Base-by-base conservation (phyloP, 176 grass and related monocot species). In the Poa annua region DNA sequence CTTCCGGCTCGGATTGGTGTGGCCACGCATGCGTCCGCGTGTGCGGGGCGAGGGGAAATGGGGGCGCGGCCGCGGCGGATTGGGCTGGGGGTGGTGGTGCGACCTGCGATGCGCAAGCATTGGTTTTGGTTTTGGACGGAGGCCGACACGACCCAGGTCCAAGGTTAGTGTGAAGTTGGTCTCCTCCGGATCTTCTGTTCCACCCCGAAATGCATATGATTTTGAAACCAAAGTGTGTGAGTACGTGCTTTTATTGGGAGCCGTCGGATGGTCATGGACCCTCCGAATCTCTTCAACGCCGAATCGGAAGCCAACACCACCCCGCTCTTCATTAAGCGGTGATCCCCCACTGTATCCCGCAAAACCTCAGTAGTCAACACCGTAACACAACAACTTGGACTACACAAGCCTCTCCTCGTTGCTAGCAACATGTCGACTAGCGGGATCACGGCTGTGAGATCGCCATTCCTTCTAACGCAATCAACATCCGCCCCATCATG, bases 11-110 rank as follows among this genome's bases (percentile, higher is more conserved):
- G 60, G n/a, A 24, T 71, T 24, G 67, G 80, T 49, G 75, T 75
- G 80, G 84, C 79, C 38, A 73, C 83, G 79, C 88, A 89, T 82
- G 72, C 73, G 83, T 15, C 87, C 87, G 67, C 81, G 51, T 24
- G 53, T 33, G n/a, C 72, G 81, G 17, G 32, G 72, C 55, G 71
- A 24, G 53, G 44, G 57, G 48, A 8, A 16, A 74, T 50, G 15
- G 39, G 22, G 70, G 0, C 41, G n/a, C 72, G 81, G 41, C 8
- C 41, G 41, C 41, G 41, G 41, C 7, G 24, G 14, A 0, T 3
- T 71, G 64, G 49, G 74, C 25, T 41, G 66, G 35, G 75, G 35
- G 64, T 51, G 78, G 33, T 26, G 52, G 41, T 59, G 66, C 79
- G 51, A 21, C 21, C 20, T 39, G 54, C 35, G 54, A 25, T 36